Conservation (phyloP, 2,329 filamentous ascomycete species). For the Fusarium staphyleae region DNA sequence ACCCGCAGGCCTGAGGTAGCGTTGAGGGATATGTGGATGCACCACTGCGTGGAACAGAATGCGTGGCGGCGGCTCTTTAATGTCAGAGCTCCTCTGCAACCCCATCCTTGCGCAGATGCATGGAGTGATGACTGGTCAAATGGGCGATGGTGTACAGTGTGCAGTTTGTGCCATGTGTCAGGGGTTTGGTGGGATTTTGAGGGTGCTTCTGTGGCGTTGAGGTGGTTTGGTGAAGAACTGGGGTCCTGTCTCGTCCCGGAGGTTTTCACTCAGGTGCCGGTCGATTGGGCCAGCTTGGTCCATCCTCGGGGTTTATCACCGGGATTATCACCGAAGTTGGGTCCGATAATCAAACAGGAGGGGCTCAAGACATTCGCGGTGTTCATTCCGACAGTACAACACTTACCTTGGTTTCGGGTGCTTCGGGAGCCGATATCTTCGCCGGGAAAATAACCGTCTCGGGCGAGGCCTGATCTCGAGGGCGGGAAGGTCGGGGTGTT, state of each 20-base stretch:
- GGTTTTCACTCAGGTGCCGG: constrained; percentile 15
- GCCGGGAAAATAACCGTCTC: constrained; percentile 25
- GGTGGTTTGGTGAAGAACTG: constrained; percentile 2
- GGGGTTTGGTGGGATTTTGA: constrained; percentile 1
- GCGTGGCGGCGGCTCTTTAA: constrained; percentile 17
- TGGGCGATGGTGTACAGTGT: constrained; percentile 12
- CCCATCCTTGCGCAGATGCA: constrained; percentile 8
- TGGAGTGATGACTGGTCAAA: not conserved
- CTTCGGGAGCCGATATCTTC: constrained; percentile 24
- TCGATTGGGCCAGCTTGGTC: not conserved
- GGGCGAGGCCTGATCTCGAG: constrained; percentile 9
- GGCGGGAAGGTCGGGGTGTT: constrained; percentile 39
- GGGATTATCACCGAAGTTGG: constrained; percentile 10
- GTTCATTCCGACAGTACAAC: not conserved
- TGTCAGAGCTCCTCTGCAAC: constrained; percentile 5
- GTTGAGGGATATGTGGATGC: constrained; percentile 21
- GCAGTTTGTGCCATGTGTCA: constrained; percentile 26
- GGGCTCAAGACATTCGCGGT: not conserved
- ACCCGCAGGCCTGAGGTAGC: constrained; percentile 6
- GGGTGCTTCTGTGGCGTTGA: constrained; percentile 21
- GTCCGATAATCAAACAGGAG: constrained; percentile 7
- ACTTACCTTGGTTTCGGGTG: constrained; percentile 27
- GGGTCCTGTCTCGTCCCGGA: constrained; percentile 27
- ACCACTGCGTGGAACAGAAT: constrained; percentile 11
- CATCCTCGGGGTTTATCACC: not conserved